Conservation (phyloP, 1,139 yeast genomes). For the Chernovozyma sophiae-reginae region DNA sequence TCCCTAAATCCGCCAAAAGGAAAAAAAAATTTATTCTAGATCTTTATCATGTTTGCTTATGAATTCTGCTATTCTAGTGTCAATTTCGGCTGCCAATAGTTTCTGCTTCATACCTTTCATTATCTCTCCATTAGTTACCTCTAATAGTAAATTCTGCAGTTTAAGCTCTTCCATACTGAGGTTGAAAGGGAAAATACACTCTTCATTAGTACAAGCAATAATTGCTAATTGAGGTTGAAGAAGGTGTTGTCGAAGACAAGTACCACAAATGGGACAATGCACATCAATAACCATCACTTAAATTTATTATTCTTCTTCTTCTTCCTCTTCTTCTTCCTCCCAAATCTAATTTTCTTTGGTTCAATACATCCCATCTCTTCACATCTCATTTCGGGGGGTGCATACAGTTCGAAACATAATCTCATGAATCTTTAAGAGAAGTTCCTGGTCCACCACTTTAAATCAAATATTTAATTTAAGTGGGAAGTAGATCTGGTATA, state of each 20-base stretch:
- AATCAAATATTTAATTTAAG: too few species aligned
- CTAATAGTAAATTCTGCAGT: constrained; percentile 17
- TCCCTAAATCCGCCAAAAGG: too few species aligned
- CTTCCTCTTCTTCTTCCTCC: too few species aligned
- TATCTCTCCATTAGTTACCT: constrained; percentile 20
- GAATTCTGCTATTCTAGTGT: constrained; percentile 23
- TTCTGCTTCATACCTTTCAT: constrained; percentile 22
- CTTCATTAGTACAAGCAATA: constrained; percentile 23
- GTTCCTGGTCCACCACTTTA: too few species aligned
- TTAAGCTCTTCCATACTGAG: constrained; percentile 24
- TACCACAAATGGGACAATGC: constrained; percentile 25
- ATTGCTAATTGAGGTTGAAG: constrained; percentile 24
- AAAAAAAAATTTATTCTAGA: neutral
- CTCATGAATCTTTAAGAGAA: too few species aligned
- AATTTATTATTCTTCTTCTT: neutral
- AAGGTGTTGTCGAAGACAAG: constrained; percentile 21
- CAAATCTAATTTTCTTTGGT: too few species aligned
- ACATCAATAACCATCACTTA: too few species aligned
- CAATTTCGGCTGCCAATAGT: constrained; percentile 22
- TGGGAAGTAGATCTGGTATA: too few species aligned
- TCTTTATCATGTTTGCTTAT: constrained; percentile 23
- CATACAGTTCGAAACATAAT: too few species aligned
- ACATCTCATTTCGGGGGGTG: too few species aligned
- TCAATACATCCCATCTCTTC: too few species aligned
- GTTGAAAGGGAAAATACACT: constrained; percentile 32